A percentile compares a stretch with the other conserved stretches of the same genome.
phyloP scores from a whole-genome alignment of 1,139 yeast genomes.

The Pichia sp. region DNA sequence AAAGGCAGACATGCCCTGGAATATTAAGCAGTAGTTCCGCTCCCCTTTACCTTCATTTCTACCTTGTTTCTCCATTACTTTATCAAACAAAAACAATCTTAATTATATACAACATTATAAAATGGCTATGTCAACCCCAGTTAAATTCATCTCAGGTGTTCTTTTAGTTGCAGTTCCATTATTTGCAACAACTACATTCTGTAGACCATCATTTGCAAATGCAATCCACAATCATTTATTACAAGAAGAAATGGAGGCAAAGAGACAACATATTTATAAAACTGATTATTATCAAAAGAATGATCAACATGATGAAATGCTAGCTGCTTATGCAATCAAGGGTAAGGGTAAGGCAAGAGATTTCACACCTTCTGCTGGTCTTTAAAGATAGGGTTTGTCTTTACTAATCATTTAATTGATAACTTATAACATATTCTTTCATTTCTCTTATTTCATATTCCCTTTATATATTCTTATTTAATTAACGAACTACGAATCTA shows the following conservation, averaged over 20 bases:
- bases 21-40: background rate
- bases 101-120: background rate
- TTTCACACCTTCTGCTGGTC: conserved; percentile 10
- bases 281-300: conserved; percentile 23
- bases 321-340: conserved; percentile 20
- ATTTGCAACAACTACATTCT: conserved; percentile 20
- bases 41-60: too few relatives aligned
- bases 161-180: conserved; percentile 27
- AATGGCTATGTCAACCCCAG: conserved; percentile 22
- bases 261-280: conserved; percentile 23
- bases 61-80: conserved; percentile 4
- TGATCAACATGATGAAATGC: conserved; percentile 20
- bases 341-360: conserved; percentile 28
- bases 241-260: conserved; percentile 27
- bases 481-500: background rate
- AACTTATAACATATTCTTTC: background rate
- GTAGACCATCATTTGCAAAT: conserved; percentile 31
- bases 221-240: conserved; percentile 28
- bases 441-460: background rate
- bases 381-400: background rate
- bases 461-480: background rate
- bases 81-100: background rate
- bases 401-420: background rate
- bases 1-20: background rate
- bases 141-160: conserved; percentile 25